Conservation (phyloP, 768 basidiomycete species). For the Suillus brevipes region DNA sequence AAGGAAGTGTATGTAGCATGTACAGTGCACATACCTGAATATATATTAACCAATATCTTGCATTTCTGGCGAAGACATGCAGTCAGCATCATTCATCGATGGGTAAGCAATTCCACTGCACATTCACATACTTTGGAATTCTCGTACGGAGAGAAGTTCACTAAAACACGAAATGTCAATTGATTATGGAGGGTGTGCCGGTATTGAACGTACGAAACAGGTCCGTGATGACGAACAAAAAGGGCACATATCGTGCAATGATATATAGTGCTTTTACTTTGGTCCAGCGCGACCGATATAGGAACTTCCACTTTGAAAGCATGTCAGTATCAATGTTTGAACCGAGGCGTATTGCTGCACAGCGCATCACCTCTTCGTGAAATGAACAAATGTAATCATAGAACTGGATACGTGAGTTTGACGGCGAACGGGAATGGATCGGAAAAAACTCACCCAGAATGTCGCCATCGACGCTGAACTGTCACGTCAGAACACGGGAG, state of each 20-base stretch:
- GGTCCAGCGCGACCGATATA: not conserved
- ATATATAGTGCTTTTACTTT: not conserved
- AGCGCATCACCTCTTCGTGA: not conserved
- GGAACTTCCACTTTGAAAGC: not conserved
- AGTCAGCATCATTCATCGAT: not conserved
- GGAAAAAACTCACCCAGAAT: not conserved
- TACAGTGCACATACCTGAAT: not conserved
- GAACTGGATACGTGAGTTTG: not conserved
- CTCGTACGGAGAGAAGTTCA: not conserved
- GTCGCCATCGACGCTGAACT: not conserved
- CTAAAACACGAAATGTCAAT: not conserved
- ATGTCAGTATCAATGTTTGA: not conserved
- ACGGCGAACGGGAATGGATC: not conserved
- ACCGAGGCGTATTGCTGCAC: not conserved
- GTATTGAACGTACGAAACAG: not conserved
- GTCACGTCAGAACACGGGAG: not conserved
- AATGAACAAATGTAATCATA: not conserved
- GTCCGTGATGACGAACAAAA: not conserved
- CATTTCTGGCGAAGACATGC: not conserved
- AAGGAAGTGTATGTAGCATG: not conserved
- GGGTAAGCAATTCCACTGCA: not conserved
- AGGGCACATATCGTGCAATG: not conserved
- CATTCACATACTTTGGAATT: not conserved
- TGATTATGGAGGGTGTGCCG: not conserved
- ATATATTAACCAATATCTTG: not conserved